These are phyloP conservation scores for Trichomonascaceae sp. DNA, from an alignment of 1,139 yeast genomes.

Conservation along the genomic window DNA sequence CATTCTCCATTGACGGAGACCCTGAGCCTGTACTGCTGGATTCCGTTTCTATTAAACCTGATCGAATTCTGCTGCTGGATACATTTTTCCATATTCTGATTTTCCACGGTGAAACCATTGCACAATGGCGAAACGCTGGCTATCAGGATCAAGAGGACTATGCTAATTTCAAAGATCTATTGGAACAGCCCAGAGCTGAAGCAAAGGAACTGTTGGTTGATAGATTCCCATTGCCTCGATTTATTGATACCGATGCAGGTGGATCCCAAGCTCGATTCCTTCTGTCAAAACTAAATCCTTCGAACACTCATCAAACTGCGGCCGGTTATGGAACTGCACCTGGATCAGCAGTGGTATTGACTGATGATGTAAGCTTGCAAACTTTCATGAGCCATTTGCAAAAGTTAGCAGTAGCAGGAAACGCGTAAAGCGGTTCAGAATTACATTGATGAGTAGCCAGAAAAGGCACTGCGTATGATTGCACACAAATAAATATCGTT, in stretches of 20 bases:
- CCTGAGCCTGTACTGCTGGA: constrained; percentile 94
- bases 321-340: constrained; percentile 41
- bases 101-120: constrained; percentile 91
- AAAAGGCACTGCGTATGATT: not conserved
- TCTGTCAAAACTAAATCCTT: constrained; percentile 89
- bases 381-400: constrained; percentile 88
- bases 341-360: constrained; percentile 74
- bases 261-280: constrained; percentile 97
- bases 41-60: constrained; percentile 87
- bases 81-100: constrained; percentile 95
- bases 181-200: constrained; percentile 86
- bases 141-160: constrained; percentile 89
- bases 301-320: constrained; percentile 67
- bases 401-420: constrained; percentile 63
- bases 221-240: constrained; percentile 95
- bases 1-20: constrained; percentile 69
- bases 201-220: constrained; percentile 88
- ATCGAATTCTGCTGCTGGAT: constrained; percentile 79
- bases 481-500: not conserved
- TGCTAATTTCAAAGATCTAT: constrained; percentile 75
- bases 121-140: constrained; percentile 94
- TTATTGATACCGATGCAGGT: constrained; percentile 94
- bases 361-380: constrained; percentile 91
- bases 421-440: constrained; percentile 15
- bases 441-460: not conserved